Conservation (phyloP, 495 filamentous ascomycete genomes). For the Trichoderma erinaceum region DNA sequence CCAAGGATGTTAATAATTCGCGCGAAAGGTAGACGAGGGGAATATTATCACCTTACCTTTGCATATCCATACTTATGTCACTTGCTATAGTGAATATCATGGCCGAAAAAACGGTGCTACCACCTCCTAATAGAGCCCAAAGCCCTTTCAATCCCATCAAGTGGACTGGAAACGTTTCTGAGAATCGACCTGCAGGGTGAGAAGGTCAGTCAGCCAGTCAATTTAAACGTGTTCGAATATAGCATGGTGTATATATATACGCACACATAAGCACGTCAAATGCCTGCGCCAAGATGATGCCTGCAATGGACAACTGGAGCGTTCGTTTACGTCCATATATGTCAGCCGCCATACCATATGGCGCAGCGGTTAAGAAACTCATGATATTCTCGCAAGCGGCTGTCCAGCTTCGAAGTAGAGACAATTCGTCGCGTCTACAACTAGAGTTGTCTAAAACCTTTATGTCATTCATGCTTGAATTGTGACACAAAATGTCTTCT, state of each 20-base stretch:
- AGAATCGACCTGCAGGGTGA: background rate
- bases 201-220: background rate
- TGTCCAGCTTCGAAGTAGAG: background rate
- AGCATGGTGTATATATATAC: background rate
- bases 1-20: background rate
- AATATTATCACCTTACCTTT: constrained; percentile 1
- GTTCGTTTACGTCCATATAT: constrained; percentile 7
- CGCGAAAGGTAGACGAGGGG: background rate
- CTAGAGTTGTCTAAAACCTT: background rate
- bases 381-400: background rate
- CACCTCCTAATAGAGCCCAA: background rate
- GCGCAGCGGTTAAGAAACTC: constrained; percentile 3
- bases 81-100: background rate
- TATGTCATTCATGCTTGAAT: background rate
- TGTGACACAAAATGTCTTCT: constrained; percentile 2
- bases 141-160: constrained; percentile 1
- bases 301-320: background rate
- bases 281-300: background rate
- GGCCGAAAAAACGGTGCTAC: constrained; percentile 2
- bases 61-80: background rate
- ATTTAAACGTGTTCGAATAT: constrained; percentile 2
- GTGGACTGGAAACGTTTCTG: constrained; percentile 5
- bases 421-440: background rate
- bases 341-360: constrained; percentile 1
- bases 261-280: background rate